Percentiles rank a stretch among this genome's conserved stretches.
Conservation (phyloP, 176 grass and related monocot species). For the Aegilops umbellulata region DNA sequence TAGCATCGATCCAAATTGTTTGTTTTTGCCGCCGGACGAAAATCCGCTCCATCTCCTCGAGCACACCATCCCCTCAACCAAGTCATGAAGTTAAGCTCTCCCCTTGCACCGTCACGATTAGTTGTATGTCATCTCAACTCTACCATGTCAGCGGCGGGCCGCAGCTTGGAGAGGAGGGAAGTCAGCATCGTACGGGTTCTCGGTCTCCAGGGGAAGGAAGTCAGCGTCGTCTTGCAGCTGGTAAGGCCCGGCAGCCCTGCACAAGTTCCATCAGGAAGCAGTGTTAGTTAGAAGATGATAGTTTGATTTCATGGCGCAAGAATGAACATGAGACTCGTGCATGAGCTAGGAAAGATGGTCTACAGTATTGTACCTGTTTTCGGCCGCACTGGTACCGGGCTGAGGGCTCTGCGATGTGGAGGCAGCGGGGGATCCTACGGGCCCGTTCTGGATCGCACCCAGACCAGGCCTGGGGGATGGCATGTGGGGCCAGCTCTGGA, state of each 20-base stretch:
- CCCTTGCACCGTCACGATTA: slow-evolving; percentile 19
- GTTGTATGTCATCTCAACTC: slow-evolving; percentile 28
- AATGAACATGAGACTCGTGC: background rate
- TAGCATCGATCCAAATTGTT: no score
- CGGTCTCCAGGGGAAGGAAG: slow-evolving; percentile 57
- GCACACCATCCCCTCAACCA: background rate
- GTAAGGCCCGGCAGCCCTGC: slow-evolving; percentile 43
- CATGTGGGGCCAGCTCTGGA: background rate
- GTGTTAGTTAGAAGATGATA: background rate
- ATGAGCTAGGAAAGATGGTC: background rate
- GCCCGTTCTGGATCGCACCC: background rate
- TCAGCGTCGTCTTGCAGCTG: slow-evolving; percentile 55
- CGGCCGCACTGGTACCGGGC: background rate
- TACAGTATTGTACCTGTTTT: slow-evolving; percentile 21
- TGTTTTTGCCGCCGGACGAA: no score
- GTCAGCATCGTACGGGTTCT: background rate
- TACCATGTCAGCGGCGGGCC: background rate
- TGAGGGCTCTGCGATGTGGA: background rate
- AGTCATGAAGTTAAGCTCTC: background rate
- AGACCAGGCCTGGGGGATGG: background rate
- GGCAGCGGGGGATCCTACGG: background rate
- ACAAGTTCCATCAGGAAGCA: background rate
- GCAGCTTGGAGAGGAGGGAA: slow-evolving; percentile 53
- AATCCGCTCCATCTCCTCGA: no score
- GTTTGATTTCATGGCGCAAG: background rate